Evolutionary conservation across 139 green algal genomes (phyloP), one percentile per base, ranked within the genome.

Genomic region (Chlamydomonas incerta): DNA sequence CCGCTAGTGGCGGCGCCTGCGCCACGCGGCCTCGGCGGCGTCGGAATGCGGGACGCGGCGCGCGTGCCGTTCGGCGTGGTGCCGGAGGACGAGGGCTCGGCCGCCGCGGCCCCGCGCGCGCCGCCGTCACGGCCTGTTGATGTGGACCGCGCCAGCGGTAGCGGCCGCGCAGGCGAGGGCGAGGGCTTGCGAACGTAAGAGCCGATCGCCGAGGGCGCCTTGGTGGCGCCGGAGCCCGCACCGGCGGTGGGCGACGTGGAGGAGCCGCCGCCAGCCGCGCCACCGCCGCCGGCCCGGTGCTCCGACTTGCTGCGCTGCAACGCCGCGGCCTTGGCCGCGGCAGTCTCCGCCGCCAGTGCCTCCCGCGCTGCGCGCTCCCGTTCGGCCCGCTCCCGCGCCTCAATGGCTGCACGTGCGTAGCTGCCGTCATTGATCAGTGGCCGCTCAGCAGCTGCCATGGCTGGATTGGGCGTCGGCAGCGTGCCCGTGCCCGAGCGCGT

Each of bases 121-220:
- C 57, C 35, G 1, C 33, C 57, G 23, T 47, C 74, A 21, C 50
- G 47, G n/a, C 63, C 63, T 11, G 10, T 21, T 3, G 63, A 70
- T 29, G n/a, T 35, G 26, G 62, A 31, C 28, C 62, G 23, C 13
- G 62, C 62, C 63, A 29, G 29, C 2, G 26, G 14, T 2, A 6
- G 26, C 63, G n/a, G 29, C 29, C 13, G n/a, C 33, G 52, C n/a
- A 62, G 35, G 75, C n/a, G 37, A 62, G 0, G 75, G 75, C 20
- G 75, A 83, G 60, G 75, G 75, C 37, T 83, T 60, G 8, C 75
- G 75, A n/a, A 72, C 77, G 41, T 83, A 83, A 8, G 77, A 83
- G 28, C 77, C 77, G 23, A 83, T 83, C 18, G 77, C 34, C 20
- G 77, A 83, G 4, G 77, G 77, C 28, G 77, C 77, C 63, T 83